Evolutionary conservation across 495 filamentous ascomycete genomes (phyloP).

Genomic region (Aspergillus taichungensis): DNA sequence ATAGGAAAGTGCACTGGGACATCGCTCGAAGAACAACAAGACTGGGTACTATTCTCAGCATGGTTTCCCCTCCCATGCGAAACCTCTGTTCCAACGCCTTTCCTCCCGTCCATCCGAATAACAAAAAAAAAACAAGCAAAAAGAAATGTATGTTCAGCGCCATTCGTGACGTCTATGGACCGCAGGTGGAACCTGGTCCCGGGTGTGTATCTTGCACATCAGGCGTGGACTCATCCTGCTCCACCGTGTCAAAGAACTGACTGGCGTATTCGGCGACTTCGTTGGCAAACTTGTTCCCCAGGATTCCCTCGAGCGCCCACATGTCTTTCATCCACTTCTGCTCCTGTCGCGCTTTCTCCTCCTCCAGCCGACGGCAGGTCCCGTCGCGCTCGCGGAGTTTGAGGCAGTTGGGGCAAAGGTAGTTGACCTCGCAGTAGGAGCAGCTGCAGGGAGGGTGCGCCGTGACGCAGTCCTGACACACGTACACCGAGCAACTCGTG

Average conservation of each 20-base stretch:
- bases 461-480: constrained; percentile 46
- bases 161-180: not conserved
- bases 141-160: not conserved
- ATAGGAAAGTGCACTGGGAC: too few relatives aligned
- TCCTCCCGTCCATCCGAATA: too few relatives aligned
- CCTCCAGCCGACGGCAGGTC: constrained; percentile 34
- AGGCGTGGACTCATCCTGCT: constrained; percentile 1
- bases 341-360: constrained; percentile 33
- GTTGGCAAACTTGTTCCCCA: constrained; percentile 37
- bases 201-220: constrained; percentile 1
- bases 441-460: constrained; percentile 43
- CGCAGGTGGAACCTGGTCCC: not conserved
- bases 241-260: constrained; percentile 32
- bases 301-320: constrained; percentile 32
- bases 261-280: constrained; percentile 38
- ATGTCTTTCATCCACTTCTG: constrained; percentile 39
- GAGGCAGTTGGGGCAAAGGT: constrained; percentile 45
- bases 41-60: too few relatives aligned
- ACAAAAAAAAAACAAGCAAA: too few relatives aligned
- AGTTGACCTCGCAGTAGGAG: constrained; percentile 44
- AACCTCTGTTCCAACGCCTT: too few relatives aligned
- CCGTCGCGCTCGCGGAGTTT: constrained; percentile 33
- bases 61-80: too few relatives aligned
- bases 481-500: constrained; percentile 44
- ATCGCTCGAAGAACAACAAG: too few relatives aligned